Percentiles rank a stretch among this genome's conserved stretches.
These are phyloP conservation scores for Trichothecium roseum DNA, from an alignment of 2,329 filamentous ascomycete genomes.

Conservation along the genomic window DNA sequence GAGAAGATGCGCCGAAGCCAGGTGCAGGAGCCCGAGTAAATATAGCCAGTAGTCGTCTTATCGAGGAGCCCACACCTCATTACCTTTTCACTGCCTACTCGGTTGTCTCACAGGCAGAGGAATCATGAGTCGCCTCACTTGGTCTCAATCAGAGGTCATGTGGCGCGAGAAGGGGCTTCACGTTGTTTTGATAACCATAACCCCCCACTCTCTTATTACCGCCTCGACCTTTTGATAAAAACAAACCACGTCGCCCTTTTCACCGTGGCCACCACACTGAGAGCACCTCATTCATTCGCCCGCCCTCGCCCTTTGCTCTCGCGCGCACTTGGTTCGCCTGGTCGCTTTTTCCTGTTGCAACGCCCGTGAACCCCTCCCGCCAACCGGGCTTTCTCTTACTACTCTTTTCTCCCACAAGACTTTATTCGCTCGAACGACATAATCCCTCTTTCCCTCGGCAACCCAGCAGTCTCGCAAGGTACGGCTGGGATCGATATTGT, in stretches of 20 bases:
- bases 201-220: too few species aligned
- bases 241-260: too few species aligned
- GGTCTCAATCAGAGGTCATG: slow-evolving; percentile 14
- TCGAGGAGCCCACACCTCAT: background rate
- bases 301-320: slow-evolving; percentile 9
- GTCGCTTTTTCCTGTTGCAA: too few species aligned
- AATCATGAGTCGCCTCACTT: too few species aligned
- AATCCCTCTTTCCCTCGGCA: slow-evolving; percentile 1
- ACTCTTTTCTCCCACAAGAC: too few species aligned
- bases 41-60: background rate
- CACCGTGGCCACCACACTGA: slow-evolving; percentile 6
- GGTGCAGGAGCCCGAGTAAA: slow-evolving; percentile 45
- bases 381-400: too few species aligned
- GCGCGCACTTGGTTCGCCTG: too few species aligned
- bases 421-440: too few species aligned
- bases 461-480: too few species aligned
- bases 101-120: slow-evolving; percentile 9
- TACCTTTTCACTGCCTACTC: slow-evolving; percentile 20
- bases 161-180: slow-evolving; percentile 19
- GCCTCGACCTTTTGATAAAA: too few species aligned
- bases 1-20: slow-evolving; percentile 98
- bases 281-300: too few species aligned
- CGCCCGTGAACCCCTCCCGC: slow-evolving; percentile 10
- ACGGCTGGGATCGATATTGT: slow-evolving; percentile 2
- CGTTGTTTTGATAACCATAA: too few species aligned